Conservation (phyloP, 2,329 filamentous ascomycete species). For the Colletotrichum sp. region DNA sequence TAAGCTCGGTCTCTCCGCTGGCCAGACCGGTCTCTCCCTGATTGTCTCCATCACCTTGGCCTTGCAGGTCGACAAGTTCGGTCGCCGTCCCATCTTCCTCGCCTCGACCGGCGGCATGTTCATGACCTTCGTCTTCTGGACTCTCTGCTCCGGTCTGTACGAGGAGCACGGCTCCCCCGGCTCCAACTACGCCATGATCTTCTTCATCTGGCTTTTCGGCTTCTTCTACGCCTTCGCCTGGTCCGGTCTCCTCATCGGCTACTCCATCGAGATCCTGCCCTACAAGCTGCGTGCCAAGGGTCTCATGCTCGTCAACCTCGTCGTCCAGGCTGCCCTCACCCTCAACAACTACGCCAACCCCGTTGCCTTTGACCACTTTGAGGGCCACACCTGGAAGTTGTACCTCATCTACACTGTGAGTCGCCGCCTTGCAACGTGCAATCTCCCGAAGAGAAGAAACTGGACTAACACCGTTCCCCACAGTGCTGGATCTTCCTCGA, state of each 20-base stretch:
- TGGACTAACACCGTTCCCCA: not conserved
- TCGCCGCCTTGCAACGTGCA: not conserved
- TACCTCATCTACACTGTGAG: conserved; percentile 62
- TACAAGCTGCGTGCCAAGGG: conserved; percentile 57
- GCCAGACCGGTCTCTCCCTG: conserved; percentile 56
- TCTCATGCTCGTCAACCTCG: conserved; percentile 62
- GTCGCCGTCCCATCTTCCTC: conserved; percentile 62
- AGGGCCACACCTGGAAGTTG: conserved; percentile 54
- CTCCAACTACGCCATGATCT: conserved; percentile 46
- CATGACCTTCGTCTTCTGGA: conserved; percentile 57
- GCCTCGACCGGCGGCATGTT: conserved; percentile 47
- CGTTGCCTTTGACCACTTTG: conserved; percentile 54
- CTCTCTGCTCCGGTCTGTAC: conserved; percentile 49
- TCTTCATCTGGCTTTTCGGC: conserved; percentile 43
- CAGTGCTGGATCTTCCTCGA: conserved; percentile 57
- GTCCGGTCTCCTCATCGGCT: conserved; percentile 62
- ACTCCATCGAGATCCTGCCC: conserved; percentile 55
- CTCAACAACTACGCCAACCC: conserved; percentile 62
- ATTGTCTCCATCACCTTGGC: conserved; percentile 57
- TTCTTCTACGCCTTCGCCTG: conserved; percentile 60
- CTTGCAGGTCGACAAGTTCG: conserved; percentile 58
- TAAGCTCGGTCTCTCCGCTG: conserved; percentile 49
- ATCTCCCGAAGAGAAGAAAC: too few relatives aligned
- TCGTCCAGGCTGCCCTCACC: conserved; percentile 58
- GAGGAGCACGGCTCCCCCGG: conserved; percentile 41